These are phyloP conservation scores for Martensiomyces pterosporus DNA, from an alignment of 192 early-diverging fungal species.

Conservation along the genomic window DNA sequence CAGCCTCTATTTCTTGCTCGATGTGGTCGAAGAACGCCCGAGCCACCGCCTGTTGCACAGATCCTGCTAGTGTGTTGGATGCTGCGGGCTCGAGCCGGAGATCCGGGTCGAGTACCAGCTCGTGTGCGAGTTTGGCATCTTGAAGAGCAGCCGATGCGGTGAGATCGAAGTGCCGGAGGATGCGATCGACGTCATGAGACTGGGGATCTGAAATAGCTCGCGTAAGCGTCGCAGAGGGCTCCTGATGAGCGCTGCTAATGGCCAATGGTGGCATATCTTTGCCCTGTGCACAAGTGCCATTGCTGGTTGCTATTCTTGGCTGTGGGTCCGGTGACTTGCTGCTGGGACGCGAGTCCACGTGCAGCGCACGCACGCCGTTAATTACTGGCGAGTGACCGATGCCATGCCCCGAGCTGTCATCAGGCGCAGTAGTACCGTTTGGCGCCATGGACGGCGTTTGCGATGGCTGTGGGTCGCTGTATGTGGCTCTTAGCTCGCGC, in stretches of 20 bases:
- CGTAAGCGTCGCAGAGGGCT: slow-evolving; percentile 15
- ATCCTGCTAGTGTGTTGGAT: slow-evolving; percentile 7
- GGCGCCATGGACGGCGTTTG: slow-evolving; percentile 24
- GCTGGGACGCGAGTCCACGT: background rate
- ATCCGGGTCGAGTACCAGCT: slow-evolving; percentile 31
- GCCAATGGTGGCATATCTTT: too few relatives aligned
- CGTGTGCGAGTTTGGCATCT: slow-evolving; percentile 35
- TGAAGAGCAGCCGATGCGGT: slow-evolving; percentile 27
- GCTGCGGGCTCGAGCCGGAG: slow-evolving; percentile 20
- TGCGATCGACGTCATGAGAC: slow-evolving; percentile 22
- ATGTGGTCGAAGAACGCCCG: slow-evolving; percentile 22
- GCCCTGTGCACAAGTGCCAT: too few relatives aligned
- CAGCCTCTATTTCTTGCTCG: slow-evolving; percentile 12
- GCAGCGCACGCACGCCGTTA: slow-evolving; percentile 1
- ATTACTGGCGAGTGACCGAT: slow-evolving; percentile 1
- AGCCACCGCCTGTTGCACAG: slow-evolving; percentile 22
- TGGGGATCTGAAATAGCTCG: slow-evolving; percentile 23
- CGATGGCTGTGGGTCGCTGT: slow-evolving; percentile 25
- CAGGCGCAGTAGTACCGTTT: too few relatives aligned
- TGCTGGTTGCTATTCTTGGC: background rate
- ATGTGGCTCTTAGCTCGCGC: slow-evolving; percentile 16
- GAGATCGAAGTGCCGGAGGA: slow-evolving; percentile 28
- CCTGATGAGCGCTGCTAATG: too few relatives aligned
- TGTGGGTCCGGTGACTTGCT: background rate
- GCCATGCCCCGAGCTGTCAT: too few relatives aligned